A percentile compares a stretch with the other conserved stretches of the same genome.
phyloP scores from a whole-genome alignment of 2,329 filamentous ascomycete genomes.

The Pestalotiopsis sp. region DNA sequence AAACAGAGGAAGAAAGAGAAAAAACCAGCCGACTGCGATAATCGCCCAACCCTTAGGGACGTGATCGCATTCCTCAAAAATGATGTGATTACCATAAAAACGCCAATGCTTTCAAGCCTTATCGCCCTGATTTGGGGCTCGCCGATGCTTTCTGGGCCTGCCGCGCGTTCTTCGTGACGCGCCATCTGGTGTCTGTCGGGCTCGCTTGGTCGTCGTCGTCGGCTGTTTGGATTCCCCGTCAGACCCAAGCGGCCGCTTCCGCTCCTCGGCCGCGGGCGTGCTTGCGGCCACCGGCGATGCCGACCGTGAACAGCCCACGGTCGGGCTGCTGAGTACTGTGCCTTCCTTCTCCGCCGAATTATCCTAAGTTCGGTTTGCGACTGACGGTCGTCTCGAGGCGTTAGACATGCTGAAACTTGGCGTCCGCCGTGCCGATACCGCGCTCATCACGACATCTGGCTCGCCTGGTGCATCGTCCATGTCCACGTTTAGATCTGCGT shows the following conservation, averaged over 20 bases:
- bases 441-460: slow-evolving; percentile 46
- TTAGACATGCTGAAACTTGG: slow-evolving; percentile 48
- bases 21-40: not conserved
- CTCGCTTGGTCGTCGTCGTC: not conserved
- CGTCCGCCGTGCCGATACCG: slow-evolving; percentile 39
- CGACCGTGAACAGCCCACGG: not conserved
- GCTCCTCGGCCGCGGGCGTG: not conserved
- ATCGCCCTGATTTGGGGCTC: slow-evolving; percentile 1
- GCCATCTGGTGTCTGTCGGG: not conserved
- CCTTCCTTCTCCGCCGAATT: not conserved
- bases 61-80: not conserved
- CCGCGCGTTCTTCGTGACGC: slow-evolving; percentile 9
- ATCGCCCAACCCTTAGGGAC: not conserved
- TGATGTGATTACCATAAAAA: not conserved
- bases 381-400: slow-evolving; percentile 46
- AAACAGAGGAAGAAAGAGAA: not conserved
- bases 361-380: slow-evolving; percentile 47
- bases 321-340: not conserved
- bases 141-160: slow-evolving; percentile 5
- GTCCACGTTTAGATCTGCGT: slow-evolving; percentile 43
- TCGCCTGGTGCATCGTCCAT: slow-evolving; percentile 62
- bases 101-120: slow-evolving; percentile 1
- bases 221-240: not conserved
- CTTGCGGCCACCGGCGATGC: not conserved
- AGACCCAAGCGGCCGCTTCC: not conserved